Base-by-base conservation (phyloP, 2,329 filamentous ascomycete genomes). In the Stagonosporopsis cucurbitacearum region DNA sequence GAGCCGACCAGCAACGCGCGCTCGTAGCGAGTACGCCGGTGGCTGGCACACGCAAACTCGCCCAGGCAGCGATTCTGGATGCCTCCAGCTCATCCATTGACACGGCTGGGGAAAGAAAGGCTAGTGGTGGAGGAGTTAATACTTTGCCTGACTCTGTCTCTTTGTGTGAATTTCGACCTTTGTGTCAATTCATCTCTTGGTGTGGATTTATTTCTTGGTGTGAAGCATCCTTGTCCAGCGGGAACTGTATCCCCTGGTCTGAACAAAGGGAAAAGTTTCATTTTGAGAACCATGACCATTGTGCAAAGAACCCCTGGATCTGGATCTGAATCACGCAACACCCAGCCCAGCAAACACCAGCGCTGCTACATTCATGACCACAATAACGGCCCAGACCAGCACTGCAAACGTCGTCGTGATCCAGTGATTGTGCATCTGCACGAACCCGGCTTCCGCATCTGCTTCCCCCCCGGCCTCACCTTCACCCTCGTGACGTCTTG, bases 291-390 rank as follows among this genome's bases (percentile, higher is more conserved):
- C 4, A 9, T 20, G 17, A 32, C 8, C 23, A 30, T 7, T 26
- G 23, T 11, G 8, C 39, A 26, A 25, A 26, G 25, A 26, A 9
- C 25, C 25, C n/a, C n/a, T n/a, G 17, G 15, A 40, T 33, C 25
- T 5, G 25, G 17, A 44, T 15, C 13, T 20, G n/a, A n/a, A n/a
- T 55, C 44, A 67, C 23, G 60, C 64, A 47, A 65, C 57, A 1
- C 86, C 88, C 66, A 90, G 32, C 81, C 75, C 50, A 3, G 60
- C 58, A 23, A 93, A 72, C 3, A 91, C 90, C 62, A 93, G 71
- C 58, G 91, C 83, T 0, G 90, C 88, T n/a, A 92, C 80, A 70
- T 94, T 93, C 88, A 94, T 89, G 7, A 90, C 78, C 0, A 87
- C 84, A 68, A 95, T 91, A 25, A 92, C 75, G 1, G 88, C 57